phyloP scores from a whole-genome alignment of 2,329 filamentous ascomycete genomes.

The Ceratocystis harringtonii region DNA sequence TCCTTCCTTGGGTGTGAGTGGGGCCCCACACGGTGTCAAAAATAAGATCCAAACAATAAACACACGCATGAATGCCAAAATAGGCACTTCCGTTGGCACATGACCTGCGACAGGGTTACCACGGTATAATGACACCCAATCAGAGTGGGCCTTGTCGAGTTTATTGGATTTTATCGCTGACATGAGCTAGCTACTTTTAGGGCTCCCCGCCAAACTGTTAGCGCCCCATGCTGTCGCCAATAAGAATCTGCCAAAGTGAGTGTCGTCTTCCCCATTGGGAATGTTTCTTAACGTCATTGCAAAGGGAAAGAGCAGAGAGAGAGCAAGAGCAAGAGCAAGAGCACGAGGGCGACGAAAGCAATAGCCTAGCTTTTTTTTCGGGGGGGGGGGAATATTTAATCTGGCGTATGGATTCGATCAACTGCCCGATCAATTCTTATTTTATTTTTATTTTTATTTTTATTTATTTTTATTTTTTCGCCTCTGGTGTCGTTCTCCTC shows the following conservation, averaged over 20 bases:
- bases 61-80: conserved; percentile 2
- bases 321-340: not conserved
- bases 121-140: not conserved
- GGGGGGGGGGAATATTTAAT: no score
- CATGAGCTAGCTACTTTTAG: not conserved
- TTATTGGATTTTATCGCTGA: not conserved
- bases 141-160: not conserved
- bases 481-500: not conserved
- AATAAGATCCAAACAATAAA: not conserved
- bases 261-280: conserved; percentile 4
- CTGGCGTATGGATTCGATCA: not conserved
- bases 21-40: conserved; percentile 4
- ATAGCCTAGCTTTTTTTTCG: not conserved
- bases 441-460: not conserved
- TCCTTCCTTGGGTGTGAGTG: not conserved
- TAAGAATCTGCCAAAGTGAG: not conserved
- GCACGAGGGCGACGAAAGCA: not conserved
- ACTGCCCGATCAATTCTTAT: not conserved
- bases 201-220: conserved; percentile 3
- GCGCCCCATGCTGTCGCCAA: not conserved
- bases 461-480: not conserved
- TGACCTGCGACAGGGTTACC: not conserved
- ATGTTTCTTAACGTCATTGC: conserved; percentile 2
- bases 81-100: conserved; percentile 1
- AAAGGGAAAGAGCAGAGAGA: not conserved